Evolutionary conservation across 345 rosid genomes (phyloP).

Genomic region (Bruguiera gymnorhiza): DNA sequence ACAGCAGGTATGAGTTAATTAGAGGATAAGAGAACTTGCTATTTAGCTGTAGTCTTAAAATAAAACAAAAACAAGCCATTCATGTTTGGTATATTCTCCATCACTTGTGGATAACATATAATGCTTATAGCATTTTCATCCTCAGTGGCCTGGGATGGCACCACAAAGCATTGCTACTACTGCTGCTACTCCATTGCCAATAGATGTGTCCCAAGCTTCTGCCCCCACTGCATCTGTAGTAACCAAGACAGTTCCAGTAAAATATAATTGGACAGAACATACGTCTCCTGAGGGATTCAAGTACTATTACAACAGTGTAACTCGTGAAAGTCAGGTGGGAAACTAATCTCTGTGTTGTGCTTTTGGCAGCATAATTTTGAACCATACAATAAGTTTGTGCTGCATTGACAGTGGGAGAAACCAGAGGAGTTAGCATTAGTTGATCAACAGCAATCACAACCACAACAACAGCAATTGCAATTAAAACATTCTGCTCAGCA

Average conservation of each 20-base stretch:
- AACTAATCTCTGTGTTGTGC: slow-evolving; percentile 11
- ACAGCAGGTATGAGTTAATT: slow-evolving; percentile 57
- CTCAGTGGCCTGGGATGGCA: slow-evolving; percentile 61
- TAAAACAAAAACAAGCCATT: neutral
- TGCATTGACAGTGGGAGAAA: slow-evolving; percentile 71
- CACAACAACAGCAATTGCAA: slow-evolving; percentile 42
- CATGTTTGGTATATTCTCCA: neutral
- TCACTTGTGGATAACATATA: neutral
- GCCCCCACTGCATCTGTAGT: slow-evolving; percentile 34
- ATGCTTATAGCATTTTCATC: slow-evolving; percentile 18
- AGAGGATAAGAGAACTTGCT: neutral
- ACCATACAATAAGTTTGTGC: slow-evolving; percentile 16
- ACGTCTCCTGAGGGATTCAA: slow-evolving; percentile 95
- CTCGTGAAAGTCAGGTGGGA: slow-evolving; percentile 88
- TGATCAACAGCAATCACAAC: slow-evolving; percentile 34
- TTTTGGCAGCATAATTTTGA: slow-evolving; percentile 11
- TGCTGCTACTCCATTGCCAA: slow-evolving; percentile 38
- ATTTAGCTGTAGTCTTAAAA: too few species aligned
- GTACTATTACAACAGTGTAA: slow-evolving; percentile 78
- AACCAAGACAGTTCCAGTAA: slow-evolving; percentile 39
- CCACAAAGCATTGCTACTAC: slow-evolving; percentile 40
- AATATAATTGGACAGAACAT: slow-evolving; percentile 94
- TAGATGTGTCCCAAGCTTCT: slow-evolving; percentile 45
- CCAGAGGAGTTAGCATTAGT: slow-evolving; percentile 75
- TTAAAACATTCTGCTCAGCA: slow-evolving; percentile 51